A percentile compares a stretch with the other conserved stretches of the same genome.
Evolutionary conservation across 495 filamentous ascomycete species (phyloP).

Genomic region (Penicillium desertorum): DNA sequence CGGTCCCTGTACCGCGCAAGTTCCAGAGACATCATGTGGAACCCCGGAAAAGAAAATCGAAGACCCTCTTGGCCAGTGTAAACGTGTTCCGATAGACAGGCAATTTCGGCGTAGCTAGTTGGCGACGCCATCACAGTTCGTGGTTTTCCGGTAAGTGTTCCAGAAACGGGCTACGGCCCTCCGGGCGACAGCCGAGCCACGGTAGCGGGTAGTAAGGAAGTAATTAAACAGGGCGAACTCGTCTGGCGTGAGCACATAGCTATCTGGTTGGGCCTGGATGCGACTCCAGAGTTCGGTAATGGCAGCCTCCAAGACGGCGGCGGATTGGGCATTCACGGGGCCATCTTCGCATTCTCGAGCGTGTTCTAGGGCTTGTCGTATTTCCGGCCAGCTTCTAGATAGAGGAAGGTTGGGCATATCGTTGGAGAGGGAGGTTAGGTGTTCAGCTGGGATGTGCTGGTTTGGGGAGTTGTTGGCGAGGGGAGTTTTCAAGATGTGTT

Average conservation of each 20-base stretch:
- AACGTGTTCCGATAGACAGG: constrained; percentile 1
- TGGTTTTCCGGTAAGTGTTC: constrained; percentile 41
- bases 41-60: constrained; percentile 1
- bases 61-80: not conserved
- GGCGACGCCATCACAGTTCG: constrained; percentile 23
- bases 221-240: constrained; percentile 81
- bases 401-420: constrained; percentile 11
- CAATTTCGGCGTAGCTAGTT: constrained; percentile 21
- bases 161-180: constrained; percentile 50
- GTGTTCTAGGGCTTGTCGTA: constrained; percentile 59
- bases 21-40: not conserved
- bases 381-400: constrained; percentile 20
- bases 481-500: too few species aligned
- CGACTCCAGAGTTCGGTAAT: constrained; percentile 61
- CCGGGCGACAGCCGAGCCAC: constrained; percentile 40
- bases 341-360: constrained; percentile 64
- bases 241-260: constrained; percentile 64
- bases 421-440: not conserved
- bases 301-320: constrained; percentile 54
- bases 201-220: constrained; percentile 59
- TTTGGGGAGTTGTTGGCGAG: not conserved
- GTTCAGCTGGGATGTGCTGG: not conserved
- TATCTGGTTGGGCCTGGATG: constrained; percentile 56
- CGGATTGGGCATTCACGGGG: constrained; percentile 51
- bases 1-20: not conserved